These are phyloP conservation scores for Inga leiocalycina DNA, from an alignment of 306 rosid genomes.

Conservation along the genomic window DNA sequence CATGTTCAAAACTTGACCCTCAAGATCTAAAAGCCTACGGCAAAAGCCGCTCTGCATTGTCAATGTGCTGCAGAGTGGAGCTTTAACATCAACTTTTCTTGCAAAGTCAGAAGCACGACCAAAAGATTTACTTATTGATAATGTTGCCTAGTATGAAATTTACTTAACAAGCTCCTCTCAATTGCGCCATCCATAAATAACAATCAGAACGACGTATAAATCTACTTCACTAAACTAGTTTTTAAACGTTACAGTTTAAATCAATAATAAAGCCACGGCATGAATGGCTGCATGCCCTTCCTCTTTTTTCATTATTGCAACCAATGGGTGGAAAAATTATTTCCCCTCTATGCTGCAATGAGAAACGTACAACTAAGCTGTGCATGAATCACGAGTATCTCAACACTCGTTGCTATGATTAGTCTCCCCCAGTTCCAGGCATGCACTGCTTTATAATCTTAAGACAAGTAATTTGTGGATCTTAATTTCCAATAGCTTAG, in stretches of 20 bases:
- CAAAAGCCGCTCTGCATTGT: neutral
- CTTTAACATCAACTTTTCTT: neutral
- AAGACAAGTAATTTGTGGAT: neutral
- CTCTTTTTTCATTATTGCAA: neutral
- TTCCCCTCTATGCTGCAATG: neutral
- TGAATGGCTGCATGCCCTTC: neutral
- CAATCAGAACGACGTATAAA: neutral
- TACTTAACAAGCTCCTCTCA: neutral
- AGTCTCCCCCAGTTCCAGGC: neutral
- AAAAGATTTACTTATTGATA: neutral
- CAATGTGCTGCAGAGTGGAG: neutral
- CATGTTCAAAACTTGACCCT: neutral
- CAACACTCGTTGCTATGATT: neutral
- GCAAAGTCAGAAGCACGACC: neutral
- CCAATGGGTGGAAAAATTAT: neutral
- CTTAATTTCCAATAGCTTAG: neutral
- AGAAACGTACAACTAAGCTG: neutral
- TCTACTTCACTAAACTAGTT: neutral
- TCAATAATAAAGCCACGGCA: constrained; percentile 6
- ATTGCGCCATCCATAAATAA: neutral
- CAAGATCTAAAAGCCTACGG: neutral
- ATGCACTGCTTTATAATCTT: neutral
- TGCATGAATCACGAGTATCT: neutral
- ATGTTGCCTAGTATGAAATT: neutral
- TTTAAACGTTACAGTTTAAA: neutral